Evolutionary conservation across 257 asterid genomes (phyloP), one percentile per base, ranked within the genome.

Genomic region (Apocynum venetum): DNA sequence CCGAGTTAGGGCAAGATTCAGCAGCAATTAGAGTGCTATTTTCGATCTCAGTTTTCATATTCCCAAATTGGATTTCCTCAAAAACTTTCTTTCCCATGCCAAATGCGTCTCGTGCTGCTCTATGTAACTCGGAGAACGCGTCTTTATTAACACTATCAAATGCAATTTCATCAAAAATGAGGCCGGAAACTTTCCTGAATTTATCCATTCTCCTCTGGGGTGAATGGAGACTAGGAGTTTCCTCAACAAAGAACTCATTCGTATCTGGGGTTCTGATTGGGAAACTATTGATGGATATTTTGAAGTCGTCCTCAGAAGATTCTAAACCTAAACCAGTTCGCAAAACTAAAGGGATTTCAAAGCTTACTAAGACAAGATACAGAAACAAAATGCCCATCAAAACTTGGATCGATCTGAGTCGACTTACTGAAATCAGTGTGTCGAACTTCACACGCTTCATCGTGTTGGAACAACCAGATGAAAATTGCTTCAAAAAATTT

Each of bases 271-370:
- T 80, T 51, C 76, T 80, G 77, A 81, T 46, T 8, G 88, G 85
- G 40, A 84, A 83, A 55, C 88, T 77, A 73, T 78, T 56, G 48
- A 85, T 80, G 64, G 89, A 82, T 5, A 83, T 71, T 59, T 77
- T 72, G 59, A 89, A 67, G 71, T 85, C 87, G 36, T 74, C 84
- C 81, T 89, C 94, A n/a, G 84, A 43, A 4, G 95, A 86, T 68
- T 90, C 96, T 59, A 85, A 71, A 36, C 92, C 92, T 56, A 88
- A 77, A 77, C 96, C 94, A 71, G 91, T 82, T 85, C 88, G 88
- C 67, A 88, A 84, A 88, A 93, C 89, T 85, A 94, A 72, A 43
- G 97, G 98, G 78, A 94, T 91, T 88, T 92, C 96, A 48, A 94
- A 85, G 72, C 88, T 85, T 68, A 92, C 84, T 44, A 94, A 82